A percentile compares a stretch with the other conserved stretches of the same genome.
These are phyloP conservation scores for Syzygium jambos DNA, from an alignment of 345 rosid genomes.

Conservation along the genomic window DNA sequence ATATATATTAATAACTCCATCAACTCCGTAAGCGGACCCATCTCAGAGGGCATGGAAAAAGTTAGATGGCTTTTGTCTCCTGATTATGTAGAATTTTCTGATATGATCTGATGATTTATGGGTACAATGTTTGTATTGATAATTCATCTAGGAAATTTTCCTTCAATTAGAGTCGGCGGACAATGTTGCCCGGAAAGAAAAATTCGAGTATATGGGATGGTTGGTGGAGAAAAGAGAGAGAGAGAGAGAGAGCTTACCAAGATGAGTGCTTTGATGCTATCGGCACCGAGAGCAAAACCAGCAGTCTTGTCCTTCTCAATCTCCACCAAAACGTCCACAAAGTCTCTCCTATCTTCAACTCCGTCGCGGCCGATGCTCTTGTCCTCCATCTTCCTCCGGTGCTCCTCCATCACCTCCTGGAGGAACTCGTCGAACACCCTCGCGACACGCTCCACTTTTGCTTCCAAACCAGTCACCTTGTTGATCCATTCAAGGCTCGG, in stretches of 20 bases:
- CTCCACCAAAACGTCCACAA: conserved; percentile 20
- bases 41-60: background rate
- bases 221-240: background rate
- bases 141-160: no score
- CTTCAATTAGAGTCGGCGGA: background rate
- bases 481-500: conserved; percentile 47
- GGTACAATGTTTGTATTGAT: no score
- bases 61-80: no score
- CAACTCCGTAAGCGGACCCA: background rate
- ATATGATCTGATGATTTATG: no score
- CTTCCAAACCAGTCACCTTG: conserved; percentile 12
- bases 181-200: background rate
- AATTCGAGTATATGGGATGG: background rate
- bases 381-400: background rate
- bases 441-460: conserved; percentile 6
- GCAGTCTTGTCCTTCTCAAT: conserved; percentile 2
- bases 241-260: conserved; percentile 1
- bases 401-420: conserved; percentile 11
- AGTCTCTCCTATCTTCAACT: conserved; percentile 1
- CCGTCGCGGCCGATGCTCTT: background rate
- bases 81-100: no score
- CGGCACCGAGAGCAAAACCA: background rate
- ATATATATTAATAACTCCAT: background rate
- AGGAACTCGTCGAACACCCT: conserved; percentile 15
- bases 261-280: conserved; percentile 22